These are phyloP conservation scores for Neocatenulostroma microsporum DNA, from an alignment of 2,329 filamentous ascomycete genomes.

Conservation along the genomic window DNA sequence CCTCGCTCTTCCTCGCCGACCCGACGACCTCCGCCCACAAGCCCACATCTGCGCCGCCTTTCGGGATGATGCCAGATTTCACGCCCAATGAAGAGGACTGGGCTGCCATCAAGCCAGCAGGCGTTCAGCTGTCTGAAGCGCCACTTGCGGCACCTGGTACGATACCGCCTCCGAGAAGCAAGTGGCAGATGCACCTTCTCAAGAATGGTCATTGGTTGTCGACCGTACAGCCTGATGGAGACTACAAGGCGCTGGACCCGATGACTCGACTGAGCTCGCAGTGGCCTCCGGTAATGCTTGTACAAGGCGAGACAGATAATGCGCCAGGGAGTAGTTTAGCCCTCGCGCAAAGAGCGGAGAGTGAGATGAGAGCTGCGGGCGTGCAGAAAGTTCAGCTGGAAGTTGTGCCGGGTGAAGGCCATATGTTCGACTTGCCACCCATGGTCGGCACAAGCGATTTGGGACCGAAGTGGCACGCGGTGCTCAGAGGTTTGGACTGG, in stretches of 20 bases:
- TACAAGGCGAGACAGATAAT: conserved; percentile 14
- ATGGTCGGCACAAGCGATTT: conserved; percentile 11
- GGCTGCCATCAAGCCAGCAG: conserved; percentile 10
- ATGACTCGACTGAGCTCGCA: conserved; percentile 11
- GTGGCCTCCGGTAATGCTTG: conserved; percentile 16
- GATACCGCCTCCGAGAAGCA: conserved; percentile 12
- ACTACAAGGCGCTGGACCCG: conserved; percentile 14
- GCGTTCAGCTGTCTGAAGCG: conserved; percentile 12
- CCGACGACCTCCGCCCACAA: conserved; percentile 7
- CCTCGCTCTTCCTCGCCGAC: conserved; percentile 13
- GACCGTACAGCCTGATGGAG: conserved; percentile 14
- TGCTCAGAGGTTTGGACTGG: conserved; percentile 14
- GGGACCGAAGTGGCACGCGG: conserved; percentile 12
- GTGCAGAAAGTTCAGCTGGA: conserved; percentile 13
- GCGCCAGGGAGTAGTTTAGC: conserved; percentile 14
- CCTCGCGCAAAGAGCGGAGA: conserved; percentile 11
- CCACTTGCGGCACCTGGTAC: conserved; percentile 8
- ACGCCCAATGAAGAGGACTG: conserved; percentile 13
- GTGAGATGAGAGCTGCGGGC: conserved; percentile 11
- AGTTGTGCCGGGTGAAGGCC: conserved; percentile 11
- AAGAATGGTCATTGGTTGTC: conserved; percentile 14
- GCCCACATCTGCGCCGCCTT: conserved; percentile 12
- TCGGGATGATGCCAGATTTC: conserved; percentile 14
- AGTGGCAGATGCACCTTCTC: conserved; percentile 15
- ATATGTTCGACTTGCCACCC: conserved; percentile 18